Base-by-base conservation (phyloP, 2,329 filamentous ascomycete genomes). In the Lasiodiplodia theobromae region DNA sequence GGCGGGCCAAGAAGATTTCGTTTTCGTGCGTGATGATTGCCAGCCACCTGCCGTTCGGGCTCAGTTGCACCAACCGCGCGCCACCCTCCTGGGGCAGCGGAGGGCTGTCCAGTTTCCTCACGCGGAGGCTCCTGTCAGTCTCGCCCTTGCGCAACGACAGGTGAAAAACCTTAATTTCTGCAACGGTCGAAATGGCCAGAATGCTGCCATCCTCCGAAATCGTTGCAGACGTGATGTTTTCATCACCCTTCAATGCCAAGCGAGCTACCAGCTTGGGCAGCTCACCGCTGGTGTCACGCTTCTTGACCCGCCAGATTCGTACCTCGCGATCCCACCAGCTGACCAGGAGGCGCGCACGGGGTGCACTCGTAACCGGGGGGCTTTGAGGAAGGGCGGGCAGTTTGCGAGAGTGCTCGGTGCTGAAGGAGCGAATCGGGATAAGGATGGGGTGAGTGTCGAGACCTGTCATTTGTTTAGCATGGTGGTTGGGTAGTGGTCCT, bases 241-340 rank as follows among this genome's bases (percentile, higher is more conserved):
- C 92, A 71, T 97, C 93, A 37, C 93, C 80, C 69, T 82, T 79
- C 16, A 83, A 68, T 5, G 76, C 77, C 16, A 83, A 71, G 52
- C 77, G 76, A 25, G 79, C 79, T 12, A 82, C 76, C 14, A 82
- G 75, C 71, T 78, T 82, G 25, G 77, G 79, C 67, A 75, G 79
- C 51, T 80, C 76, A 37, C 79, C 77, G 58, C 86, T 83, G 70
- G 74, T 77, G 73, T 77, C 81, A 73, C 85, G 71, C 83, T 85
- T 70, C 69, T 81, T 80, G 77, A 92, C 81, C 51, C 85, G 87
- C 94, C 94, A 99, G 70, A 99, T 87, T 73, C 91, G 90, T 60
- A 98, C 85, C 77, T 96, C 92, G 68, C 91, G 87, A 72, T 95
- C 92, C 93, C 94, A 98, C 92, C 94, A 98, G 78, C 92, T 93